Percentiles rank a stretch among this genome's conserved stretches.
phyloP scores from a whole-genome alignment of 768 basidiomycete species.

The Xanthoconium stramineum region DNA sequence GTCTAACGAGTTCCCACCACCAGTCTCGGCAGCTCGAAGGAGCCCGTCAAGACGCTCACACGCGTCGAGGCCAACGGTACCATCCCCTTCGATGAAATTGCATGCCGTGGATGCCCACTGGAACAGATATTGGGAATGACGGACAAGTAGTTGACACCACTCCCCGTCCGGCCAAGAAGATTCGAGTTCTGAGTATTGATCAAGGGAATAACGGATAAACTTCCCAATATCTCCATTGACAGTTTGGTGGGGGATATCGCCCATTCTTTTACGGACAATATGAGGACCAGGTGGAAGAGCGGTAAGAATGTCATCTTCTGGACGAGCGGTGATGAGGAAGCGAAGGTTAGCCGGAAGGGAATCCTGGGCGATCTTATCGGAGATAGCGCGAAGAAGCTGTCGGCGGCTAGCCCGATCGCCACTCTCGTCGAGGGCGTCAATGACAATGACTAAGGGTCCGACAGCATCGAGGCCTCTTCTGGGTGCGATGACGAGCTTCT shows the following conservation, averaged over 20 bases:
- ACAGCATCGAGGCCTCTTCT: slow-evolving; percentile 7
- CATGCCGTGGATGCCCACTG: too few relatives aligned
- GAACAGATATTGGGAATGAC: not conserved
- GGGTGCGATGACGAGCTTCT: slow-evolving; percentile 9
- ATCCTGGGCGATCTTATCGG: not conserved
- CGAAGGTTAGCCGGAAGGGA: too few relatives aligned
- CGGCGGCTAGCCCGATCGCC: not conserved
- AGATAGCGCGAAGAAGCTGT: slow-evolving; percentile 14
- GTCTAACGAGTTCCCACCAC: not conserved
- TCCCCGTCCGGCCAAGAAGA: too few relatives aligned
- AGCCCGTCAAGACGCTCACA: not conserved
- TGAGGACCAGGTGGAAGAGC: too few relatives aligned
- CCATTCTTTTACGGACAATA: slow-evolving; percentile 13
- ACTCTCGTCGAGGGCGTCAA: slow-evolving; percentile 26
- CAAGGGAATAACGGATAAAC: not conserved
- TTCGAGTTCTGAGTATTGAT: too few relatives aligned
- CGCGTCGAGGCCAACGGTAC: not conserved
- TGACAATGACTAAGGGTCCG: slow-evolving; percentile 28
- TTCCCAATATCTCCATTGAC: not conserved
- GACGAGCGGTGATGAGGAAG: too few relatives aligned
- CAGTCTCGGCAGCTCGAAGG: not conserved
- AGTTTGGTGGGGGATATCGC: not conserved
- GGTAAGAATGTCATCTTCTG: too few relatives aligned
- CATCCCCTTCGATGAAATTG: not conserved
- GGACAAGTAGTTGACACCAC: too few relatives aligned